Evolutionary conservation across 495 filamentous ascomycete species (phyloP), one percentile per base, ranked within the genome.

Genomic region (Daldinia decipiens): DNA sequence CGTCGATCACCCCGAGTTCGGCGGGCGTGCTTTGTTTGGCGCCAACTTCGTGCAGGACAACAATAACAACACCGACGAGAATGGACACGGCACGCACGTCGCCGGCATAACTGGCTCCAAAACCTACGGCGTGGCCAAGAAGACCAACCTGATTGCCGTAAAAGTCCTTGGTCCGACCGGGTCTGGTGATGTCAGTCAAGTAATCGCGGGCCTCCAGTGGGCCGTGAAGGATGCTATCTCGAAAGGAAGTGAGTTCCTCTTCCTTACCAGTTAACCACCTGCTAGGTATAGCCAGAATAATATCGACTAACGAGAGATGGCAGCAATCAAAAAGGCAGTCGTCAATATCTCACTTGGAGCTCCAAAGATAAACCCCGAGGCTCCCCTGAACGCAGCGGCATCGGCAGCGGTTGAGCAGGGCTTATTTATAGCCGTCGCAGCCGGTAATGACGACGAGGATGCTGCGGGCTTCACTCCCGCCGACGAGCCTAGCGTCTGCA

Each of bases 191-290:
- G 54, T 68, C 19, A 77, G 83, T 59, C 80, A 80, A 56, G 79
- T 87, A 52, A 83, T 87, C 68, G 79, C 81, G 4, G 85, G 85
- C 1, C 78, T 87, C 68, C 76, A 86, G 63, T 86, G 79, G 80
- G 83, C 80, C 24, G 72, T 76, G 7, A 72, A 76, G 4, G 78
- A 87, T 58, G 73, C 76, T 31, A 68, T 67, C 9, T 57, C 65
- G 17, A 74, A 76, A 24, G 55, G 54, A 4, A 45, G 74, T 76
- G 45, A 66, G 72, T 68, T 39, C n/a, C 26, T 50, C 19, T 58
- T 31, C 19, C 19, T 34, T 26, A 43, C 17, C 34, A 6, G 27
- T 13, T 27, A 32, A 36, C 4, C 3, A 36, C 3, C 19, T 2
- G 19, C 6, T 1, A 9, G 7, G 7, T 9, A 34, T 34, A 52